Conservation (phyloP, 805 yeast genomes). For the Nadsonia fulvescens region DNA sequence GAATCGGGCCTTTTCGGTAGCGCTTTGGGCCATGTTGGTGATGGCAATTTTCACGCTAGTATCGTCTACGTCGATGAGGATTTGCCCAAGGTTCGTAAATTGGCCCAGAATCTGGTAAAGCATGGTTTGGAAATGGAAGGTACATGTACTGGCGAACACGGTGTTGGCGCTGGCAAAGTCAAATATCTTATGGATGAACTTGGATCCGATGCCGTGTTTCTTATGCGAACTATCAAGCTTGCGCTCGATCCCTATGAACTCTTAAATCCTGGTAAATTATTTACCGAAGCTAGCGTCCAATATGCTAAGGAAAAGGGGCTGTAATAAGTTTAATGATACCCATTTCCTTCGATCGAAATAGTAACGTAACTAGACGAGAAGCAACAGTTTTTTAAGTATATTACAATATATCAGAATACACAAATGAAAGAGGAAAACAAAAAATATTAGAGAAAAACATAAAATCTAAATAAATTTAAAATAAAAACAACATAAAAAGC, state of each 20-base stretch:
- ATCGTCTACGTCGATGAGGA: slow-evolving; percentile 24
- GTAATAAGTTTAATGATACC: too few species aligned
- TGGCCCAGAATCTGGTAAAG: slow-evolving; percentile 44
- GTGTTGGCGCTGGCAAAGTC: slow-evolving; percentile 61
- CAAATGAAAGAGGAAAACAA: too few species aligned
- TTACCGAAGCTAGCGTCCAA: slow-evolving; percentile 20
- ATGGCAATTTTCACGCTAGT: slow-evolving; percentile 63
- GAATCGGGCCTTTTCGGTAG: slow-evolving; percentile 35
- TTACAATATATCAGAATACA: too few species aligned
- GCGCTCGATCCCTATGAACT: slow-evolving; percentile 59
- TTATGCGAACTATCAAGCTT: slow-evolving; percentile 57
- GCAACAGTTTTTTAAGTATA: too few species aligned
- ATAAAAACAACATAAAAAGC: too few species aligned
- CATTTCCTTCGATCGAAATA: too few species aligned
- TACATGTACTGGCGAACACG: slow-evolving; percentile 79
- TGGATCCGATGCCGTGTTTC: slow-evolving; percentile 46
- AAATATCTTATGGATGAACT: slow-evolving; percentile 41
- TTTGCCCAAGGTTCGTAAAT: slow-evolving; percentile 24
- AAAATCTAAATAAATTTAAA: too few species aligned
- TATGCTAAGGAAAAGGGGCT: too few species aligned
- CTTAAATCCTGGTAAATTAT: slow-evolving; percentile 65
- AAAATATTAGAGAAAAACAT: too few species aligned
- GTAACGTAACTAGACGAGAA: too few species aligned
- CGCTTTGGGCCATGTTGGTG: slow-evolving; percentile 68
- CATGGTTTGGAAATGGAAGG: slow-evolving; percentile 58